Conservation (phyloP, 148 eudicot genomes). For the Camellia japonica region DNA sequence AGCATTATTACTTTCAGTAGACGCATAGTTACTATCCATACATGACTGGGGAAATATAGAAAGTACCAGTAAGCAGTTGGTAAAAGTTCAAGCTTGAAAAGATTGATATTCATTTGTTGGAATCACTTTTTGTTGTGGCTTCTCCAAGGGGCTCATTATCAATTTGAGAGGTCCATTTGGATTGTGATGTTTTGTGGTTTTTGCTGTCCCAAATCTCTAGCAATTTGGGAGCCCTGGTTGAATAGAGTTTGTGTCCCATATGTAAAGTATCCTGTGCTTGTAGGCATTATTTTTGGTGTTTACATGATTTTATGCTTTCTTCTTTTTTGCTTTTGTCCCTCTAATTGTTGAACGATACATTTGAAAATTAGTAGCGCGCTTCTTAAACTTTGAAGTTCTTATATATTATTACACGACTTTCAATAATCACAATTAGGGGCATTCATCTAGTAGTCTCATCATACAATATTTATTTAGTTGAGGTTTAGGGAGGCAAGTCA, state of each 20-base stretch:
- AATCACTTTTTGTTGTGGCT: conserved; percentile 2
- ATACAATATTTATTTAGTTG: not conserved
- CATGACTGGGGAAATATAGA: not conserved
- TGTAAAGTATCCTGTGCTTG: not conserved
- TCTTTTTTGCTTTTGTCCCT: not conserved
- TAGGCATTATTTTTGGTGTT: not conserved
- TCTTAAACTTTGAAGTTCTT: not conserved
- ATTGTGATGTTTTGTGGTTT: not conserved
- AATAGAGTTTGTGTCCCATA: not conserved
- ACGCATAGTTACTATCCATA: not conserved
- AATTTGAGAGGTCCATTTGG: conserved; percentile 8
- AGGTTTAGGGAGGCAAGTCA: not conserved
- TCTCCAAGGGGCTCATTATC: not conserved
- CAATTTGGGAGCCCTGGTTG: not conserved
- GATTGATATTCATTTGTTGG: not conserved
- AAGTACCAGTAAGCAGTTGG: not conserved
- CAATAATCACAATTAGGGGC: not conserved
- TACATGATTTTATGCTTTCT: not conserved
- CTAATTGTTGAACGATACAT: no score
- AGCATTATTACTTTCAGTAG: not conserved
- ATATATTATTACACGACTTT: not conserved
- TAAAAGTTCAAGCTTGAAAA: conserved; percentile 2
- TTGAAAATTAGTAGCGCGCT: not conserved
- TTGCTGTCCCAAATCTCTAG: not conserved
- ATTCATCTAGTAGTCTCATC: not conserved